These are phyloP conservation scores for Pyrenophora graminea DNA, from an alignment of 2,329 filamentous ascomycete genomes.

Conservation along the genomic window DNA sequence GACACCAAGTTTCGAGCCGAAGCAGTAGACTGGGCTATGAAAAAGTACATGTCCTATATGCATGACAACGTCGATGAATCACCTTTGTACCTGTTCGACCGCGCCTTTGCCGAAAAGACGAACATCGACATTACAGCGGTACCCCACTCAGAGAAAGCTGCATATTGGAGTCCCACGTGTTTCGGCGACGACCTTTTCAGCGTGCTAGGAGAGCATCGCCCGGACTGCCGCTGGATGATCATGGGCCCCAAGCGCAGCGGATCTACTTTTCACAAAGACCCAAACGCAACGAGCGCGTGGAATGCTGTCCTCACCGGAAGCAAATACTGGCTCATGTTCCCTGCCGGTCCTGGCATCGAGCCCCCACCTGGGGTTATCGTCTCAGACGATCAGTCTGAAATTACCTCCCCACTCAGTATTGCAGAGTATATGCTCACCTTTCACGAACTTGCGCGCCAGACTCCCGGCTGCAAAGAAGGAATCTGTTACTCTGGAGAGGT, in stretches of 20 bases:
- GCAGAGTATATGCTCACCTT: conserved; percentile 95
- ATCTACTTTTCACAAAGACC: conserved; percentile 90
- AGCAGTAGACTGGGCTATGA: conserved; percentile 87
- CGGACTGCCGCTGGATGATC: conserved; percentile 91
- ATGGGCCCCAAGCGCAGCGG: conserved; percentile 85
- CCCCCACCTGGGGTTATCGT: conserved; percentile 88
- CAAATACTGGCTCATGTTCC: conserved; percentile 99
- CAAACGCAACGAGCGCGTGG: conserved; percentile 80
- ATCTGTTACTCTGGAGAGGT: conserved; percentile 85
- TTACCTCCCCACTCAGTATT: conserved; percentile 91
- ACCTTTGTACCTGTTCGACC: conserved; percentile 90
- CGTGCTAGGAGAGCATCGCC: conserved; percentile 75
- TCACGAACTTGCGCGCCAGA: conserved; percentile 77
- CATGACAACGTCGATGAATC: conserved; percentile 78
- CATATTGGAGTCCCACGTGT: conserved; percentile 80
- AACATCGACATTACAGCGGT: conserved; percentile 50
- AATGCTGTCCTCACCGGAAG: conserved; percentile 87
- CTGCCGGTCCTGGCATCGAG: conserved; percentile 64
- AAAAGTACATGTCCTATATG: conserved; percentile 85
- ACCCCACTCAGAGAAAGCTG: conserved; percentile 56
- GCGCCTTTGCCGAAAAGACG: conserved; percentile 86
- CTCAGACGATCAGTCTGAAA: conserved; percentile 85
- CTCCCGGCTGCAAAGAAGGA: conserved; percentile 80
- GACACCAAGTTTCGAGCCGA: conserved; percentile 81
- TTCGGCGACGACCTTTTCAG: conserved; percentile 88